phyloP scores from a whole-genome alignment of 2,329 filamentous ascomycete genomes.

The Metarhizium guizhouense region DNA sequence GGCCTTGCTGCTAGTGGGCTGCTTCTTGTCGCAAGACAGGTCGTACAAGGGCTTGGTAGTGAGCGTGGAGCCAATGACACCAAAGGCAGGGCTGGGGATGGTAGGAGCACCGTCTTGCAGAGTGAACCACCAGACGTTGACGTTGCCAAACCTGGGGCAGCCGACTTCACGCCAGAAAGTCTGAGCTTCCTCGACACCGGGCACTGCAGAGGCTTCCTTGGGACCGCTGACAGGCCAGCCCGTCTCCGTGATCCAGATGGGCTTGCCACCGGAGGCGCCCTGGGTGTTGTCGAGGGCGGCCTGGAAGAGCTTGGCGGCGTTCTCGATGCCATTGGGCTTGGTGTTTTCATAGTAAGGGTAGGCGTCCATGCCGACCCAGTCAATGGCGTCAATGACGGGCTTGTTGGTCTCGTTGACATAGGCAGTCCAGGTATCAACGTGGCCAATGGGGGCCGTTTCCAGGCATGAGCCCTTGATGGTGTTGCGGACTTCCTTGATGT shows the following conservation, averaged over 20 bases:
- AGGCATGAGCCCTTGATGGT: slow-evolving; percentile 55
- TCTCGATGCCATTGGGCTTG: slow-evolving; percentile 54
- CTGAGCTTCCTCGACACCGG: slow-evolving; percentile 60
- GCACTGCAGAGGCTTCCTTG: slow-evolving; percentile 50
- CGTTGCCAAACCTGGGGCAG: slow-evolving; percentile 57
- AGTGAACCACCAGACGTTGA: slow-evolving; percentile 69
- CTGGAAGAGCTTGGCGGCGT: slow-evolving; percentile 59
- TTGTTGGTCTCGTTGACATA: slow-evolving; percentile 67
- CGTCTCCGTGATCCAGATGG: slow-evolving; percentile 81
- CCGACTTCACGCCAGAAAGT: slow-evolving; percentile 74
- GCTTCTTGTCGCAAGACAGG: slow-evolving; percentile 42
- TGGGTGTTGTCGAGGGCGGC: slow-evolving; percentile 53
- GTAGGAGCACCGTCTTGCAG: slow-evolving; percentile 56
- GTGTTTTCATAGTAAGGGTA: slow-evolving; percentile 79
- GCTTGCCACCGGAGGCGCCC: slow-evolving; percentile 53
- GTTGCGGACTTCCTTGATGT: slow-evolving; percentile 60
- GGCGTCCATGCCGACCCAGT: slow-evolving; percentile 78
- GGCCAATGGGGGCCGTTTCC: slow-evolving; percentile 54
- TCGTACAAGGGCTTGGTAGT: slow-evolving; percentile 51
- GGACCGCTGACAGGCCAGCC: slow-evolving; percentile 74
- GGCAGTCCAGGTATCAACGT: slow-evolving; percentile 84
- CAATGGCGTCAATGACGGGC: slow-evolving; percentile 57
- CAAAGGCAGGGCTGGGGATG: slow-evolving; percentile 60
- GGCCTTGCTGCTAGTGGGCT: slow-evolving; percentile 5
- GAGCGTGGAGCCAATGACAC: slow-evolving; percentile 50